A percentile compares a stretch with the other conserved stretches of the same genome.
Evolutionary conservation across 768 basidiomycete species (phyloP).

Genomic region (Chalciporus piperatus): DNA sequence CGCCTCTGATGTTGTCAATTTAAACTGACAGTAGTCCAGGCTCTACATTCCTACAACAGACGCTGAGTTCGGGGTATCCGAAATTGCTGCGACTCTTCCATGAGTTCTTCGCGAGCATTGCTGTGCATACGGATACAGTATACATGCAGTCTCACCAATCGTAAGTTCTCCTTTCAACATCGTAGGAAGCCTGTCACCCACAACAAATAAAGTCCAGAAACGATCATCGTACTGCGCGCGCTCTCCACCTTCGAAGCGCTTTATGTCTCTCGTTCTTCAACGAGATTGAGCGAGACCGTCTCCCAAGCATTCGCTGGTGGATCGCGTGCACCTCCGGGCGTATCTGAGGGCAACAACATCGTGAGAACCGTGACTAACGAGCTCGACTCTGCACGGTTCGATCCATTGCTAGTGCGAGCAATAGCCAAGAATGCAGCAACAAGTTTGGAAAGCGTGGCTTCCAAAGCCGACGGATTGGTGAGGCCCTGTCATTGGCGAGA

Average conservation of each 20-base stretch:
- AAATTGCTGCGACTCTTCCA: conserved; percentile 88
- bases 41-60: conserved; percentile 89
- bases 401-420: conserved; percentile 78
- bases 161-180: conserved; percentile 35
- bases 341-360: conserved; percentile 72
- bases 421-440: conserved; percentile 73
- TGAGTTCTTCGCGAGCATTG: conserved; percentile 94
- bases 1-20: not conserved
- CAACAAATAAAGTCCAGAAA: conserved; percentile 69
- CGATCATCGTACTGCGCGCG: conserved; percentile 80
- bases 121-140: conserved; percentile 92
- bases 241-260: conserved; percentile 80
- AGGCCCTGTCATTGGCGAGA: not conserved
- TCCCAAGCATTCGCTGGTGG: conserved; percentile 74
- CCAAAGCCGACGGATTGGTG: conserved; percentile 68
- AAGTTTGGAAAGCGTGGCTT: conserved; percentile 66
- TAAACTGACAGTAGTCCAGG: conserved; percentile 41
- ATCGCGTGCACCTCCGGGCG: conserved; percentile 63
- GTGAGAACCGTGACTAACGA: conserved; percentile 84
- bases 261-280: conserved; percentile 84
- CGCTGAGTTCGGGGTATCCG: conserved; percentile 83
- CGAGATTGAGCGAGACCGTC: conserved; percentile 80
- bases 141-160: conserved; percentile 85
- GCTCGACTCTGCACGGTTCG: conserved; percentile 48
- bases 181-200: conserved; percentile 1